phyloP scores from a whole-genome alignment of 2,329 filamentous ascomycete genomes.

The Fusarium staphyleae region DNA sequence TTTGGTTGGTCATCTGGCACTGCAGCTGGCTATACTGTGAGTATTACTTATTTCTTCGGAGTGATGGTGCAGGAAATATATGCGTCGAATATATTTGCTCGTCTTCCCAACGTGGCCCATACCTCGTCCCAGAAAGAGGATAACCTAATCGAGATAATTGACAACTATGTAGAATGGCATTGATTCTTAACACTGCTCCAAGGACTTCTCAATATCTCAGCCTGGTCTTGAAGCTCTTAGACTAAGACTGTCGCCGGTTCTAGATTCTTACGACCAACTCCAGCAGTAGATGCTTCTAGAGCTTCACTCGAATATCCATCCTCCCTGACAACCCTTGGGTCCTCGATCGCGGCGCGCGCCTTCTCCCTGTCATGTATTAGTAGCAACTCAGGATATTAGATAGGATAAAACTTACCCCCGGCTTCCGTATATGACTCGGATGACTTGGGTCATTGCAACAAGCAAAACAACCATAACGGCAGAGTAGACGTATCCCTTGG shows the following conservation, averaged over 20 bases:
- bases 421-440: slow-evolving; percentile 23
- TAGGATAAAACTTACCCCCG: slow-evolving; percentile 9
- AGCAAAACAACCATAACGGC: slow-evolving; percentile 21
- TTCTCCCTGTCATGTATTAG: slow-evolving; percentile 10
- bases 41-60: too few species aligned
- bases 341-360: not conserved
- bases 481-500: slow-evolving; percentile 28
- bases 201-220: not conserved
- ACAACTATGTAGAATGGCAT: too few species aligned
- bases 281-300: not conserved
- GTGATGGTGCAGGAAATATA: too few species aligned
- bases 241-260: not conserved
- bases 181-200: too few species aligned
- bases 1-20: not conserved
- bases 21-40: too few species aligned
- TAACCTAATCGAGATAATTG: too few species aligned
- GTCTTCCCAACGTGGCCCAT: too few species aligned
- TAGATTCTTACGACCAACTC: not conserved
- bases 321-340: not conserved
- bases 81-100: too few species aligned
- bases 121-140: too few species aligned
- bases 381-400: not conserved
- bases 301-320: not conserved
- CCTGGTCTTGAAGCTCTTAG: not conserved
- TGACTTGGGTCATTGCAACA: slow-evolving; percentile 26